Evolutionary conservation across 805 yeast species (phyloP).

Genomic region (Candida quercuum): DNA sequence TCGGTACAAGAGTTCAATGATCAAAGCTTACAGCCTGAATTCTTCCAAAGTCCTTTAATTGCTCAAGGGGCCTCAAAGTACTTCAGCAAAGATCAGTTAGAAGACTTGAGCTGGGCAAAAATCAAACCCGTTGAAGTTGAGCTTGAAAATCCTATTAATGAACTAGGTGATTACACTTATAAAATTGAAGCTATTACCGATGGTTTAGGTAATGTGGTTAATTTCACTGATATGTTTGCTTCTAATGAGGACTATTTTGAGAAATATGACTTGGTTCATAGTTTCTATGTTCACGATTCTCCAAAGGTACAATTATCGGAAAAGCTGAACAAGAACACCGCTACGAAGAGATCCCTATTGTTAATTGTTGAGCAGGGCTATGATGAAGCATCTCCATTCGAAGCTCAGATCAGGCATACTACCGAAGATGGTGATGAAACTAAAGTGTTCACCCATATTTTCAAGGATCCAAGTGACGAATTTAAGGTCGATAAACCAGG

Average conservation of each 20-base stretch:
- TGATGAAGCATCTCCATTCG: constrained; percentile 28
- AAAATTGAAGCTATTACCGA: constrained; percentile 55
- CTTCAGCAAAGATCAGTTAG: constrained; percentile 29
- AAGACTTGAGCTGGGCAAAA: constrained; percentile 38
- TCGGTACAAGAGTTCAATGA: constrained; percentile 31
- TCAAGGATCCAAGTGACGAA: constrained; percentile 26
- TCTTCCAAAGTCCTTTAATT: constrained; percentile 45
- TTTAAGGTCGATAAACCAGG: constrained; percentile 57
- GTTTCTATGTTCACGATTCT: constrained; percentile 48
- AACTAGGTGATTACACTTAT: constrained; percentile 51
- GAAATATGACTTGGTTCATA: constrained; percentile 35
- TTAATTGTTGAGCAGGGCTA: constrained; percentile 27
- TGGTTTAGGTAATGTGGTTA: constrained; percentile 58
- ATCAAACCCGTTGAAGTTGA: constrained; percentile 37
- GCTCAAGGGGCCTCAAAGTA: constrained; percentile 24
- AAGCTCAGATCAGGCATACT: constrained; percentile 27
- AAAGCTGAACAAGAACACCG: constrained; percentile 27
- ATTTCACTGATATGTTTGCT: constrained; percentile 28
- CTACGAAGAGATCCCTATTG: constrained; percentile 33
- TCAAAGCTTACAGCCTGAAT: constrained; percentile 45
- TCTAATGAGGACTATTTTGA: constrained; percentile 23
- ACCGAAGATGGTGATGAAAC: constrained; percentile 23
- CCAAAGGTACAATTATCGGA: constrained; percentile 48
- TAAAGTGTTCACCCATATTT: constrained; percentile 16
- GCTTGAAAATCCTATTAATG: constrained; percentile 35